A percentile compares a stretch with the other conserved stretches of the same genome.
phyloP scores from a whole-genome alignment of 1,284 basidiomycete species.

The Tylopilus sp. region DNA sequence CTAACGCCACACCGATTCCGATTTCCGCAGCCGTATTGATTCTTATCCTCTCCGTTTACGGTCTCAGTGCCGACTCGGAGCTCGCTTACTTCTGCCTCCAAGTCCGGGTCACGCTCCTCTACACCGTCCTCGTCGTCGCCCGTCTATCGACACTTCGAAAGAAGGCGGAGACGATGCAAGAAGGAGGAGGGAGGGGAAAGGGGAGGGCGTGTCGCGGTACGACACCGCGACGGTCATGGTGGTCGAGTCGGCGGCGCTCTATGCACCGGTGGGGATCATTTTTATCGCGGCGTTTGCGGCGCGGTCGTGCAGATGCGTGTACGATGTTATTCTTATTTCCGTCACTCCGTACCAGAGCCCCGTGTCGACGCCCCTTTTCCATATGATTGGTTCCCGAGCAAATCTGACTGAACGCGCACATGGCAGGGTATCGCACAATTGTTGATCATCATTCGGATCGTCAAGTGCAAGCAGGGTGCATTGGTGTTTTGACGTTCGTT shows the following conservation, averaged over 20 bases:
- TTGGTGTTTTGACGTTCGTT: too few species aligned
- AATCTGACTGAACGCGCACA: background rate
- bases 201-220: slow-evolving; percentile 23
- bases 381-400: too few species aligned
- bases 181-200: too few species aligned
- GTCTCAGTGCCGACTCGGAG: slow-evolving; percentile 24
- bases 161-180: too few species aligned
- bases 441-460: slow-evolving; percentile 33
- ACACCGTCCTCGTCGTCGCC: slow-evolving; percentile 30
- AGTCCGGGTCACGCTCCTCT: slow-evolving; percentile 29
- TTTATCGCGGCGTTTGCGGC: slow-evolving; percentile 26
- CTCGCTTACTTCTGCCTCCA: slow-evolving; percentile 33
- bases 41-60: slow-evolving; percentile 28
- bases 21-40: slow-evolving; percentile 32
- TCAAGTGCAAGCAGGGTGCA: too few species aligned
- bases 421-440: slow-evolving; percentile 31
- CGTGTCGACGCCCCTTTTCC: too few species aligned
- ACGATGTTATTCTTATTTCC: background rate
- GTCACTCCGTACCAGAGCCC: background rate
- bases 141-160: slow-evolving; percentile 24
- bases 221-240: slow-evolving; percentile 19
- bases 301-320: too few species aligned
- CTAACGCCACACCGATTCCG: too few species aligned
- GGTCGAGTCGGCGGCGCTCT: slow-evolving; percentile 29
- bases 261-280: slow-evolving; percentile 16